Conservation (phyloP, 495 filamentous ascomycete genomes). For the Neurospora tetrasperma region DNA sequence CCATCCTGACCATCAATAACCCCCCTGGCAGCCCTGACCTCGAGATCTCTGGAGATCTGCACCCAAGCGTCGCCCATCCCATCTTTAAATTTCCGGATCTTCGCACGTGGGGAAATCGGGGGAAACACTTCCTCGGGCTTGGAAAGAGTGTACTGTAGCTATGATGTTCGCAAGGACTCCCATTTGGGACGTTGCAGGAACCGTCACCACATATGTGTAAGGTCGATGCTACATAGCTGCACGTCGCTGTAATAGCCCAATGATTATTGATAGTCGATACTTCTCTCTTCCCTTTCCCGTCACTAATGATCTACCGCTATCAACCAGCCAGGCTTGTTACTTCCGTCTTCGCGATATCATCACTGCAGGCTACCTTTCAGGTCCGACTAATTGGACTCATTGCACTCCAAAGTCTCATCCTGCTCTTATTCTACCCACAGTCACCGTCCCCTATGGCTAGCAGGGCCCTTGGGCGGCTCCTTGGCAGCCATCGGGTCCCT, state of each 20-base stretch:
- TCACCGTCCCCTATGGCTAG: slow-evolving; percentile 34
- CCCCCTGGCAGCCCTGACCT: neutral
- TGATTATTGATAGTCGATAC: neutral
- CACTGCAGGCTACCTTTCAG: neutral
- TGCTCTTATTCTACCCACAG: slow-evolving; percentile 4
- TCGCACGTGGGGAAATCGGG: neutral
- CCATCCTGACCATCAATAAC: neutral
- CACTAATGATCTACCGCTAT: neutral
- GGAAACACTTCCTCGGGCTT: neutral
- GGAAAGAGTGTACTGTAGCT: neutral
- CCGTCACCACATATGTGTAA: neutral
- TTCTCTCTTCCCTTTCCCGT: neutral
- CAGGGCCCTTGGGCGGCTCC: slow-evolving; percentile 38
- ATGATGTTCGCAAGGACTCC: neutral
- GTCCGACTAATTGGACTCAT: neutral
- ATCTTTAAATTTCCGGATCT: neutral
- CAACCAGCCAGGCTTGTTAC: neutral
- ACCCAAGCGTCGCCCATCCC: neutral
- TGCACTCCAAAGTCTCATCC: neutral
- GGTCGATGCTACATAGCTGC: neutral
- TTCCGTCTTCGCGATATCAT: neutral
- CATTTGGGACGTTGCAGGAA: neutral
- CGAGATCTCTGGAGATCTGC: neutral
- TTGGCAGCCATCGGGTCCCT: slow-evolving; percentile 30
- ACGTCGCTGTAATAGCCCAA: neutral